Evolutionary conservation across 768 basidiomycete species (phyloP).

Genomic region (Termitomyces sp.): DNA sequence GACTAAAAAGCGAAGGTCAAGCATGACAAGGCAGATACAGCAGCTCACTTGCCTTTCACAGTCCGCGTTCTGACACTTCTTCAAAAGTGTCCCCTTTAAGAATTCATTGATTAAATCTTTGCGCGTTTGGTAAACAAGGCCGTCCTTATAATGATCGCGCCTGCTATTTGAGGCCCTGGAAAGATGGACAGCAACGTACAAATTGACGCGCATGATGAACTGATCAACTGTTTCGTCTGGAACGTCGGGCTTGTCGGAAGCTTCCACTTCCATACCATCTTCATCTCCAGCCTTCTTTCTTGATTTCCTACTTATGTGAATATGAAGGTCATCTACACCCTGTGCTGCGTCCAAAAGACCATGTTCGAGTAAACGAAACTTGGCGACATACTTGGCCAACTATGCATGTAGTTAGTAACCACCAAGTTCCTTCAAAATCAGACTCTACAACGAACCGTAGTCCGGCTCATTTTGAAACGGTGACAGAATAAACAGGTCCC

Average conservation of each 20-base stretch:
- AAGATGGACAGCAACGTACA: constrained; percentile 59
- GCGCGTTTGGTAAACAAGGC: constrained; percentile 79
- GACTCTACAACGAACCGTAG: constrained; percentile 42
- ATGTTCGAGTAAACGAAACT: constrained; percentile 82
- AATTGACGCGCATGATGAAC: constrained; percentile 56
- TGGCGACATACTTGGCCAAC: constrained; percentile 81
- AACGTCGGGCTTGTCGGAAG: constrained; percentile 30
- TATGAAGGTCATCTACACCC: constrained; percentile 62
- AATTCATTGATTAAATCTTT: constrained; percentile 82
- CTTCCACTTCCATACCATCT: constrained; percentile 30
- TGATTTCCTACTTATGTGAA: constrained; percentile 28
- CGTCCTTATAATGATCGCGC: constrained; percentile 87
- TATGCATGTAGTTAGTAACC: constrained; percentile 23
- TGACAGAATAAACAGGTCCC: constrained; percentile 94
- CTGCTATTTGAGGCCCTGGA: constrained; percentile 43
- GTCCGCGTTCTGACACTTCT: constrained; percentile 68
- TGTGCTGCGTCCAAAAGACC: constrained; percentile 83
- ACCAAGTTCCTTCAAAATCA: not conserved
- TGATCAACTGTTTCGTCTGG: constrained; percentile 54
- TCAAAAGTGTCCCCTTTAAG: constrained; percentile 57
- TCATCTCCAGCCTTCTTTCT: constrained; percentile 28
- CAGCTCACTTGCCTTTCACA: constrained; percentile 72
- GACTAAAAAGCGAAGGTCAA: constrained; percentile 30
- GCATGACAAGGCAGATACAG: not conserved
- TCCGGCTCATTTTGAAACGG: constrained; percentile 73